Base-by-base conservation (phyloP, 371 early-diverging fungal genomes). In the Parasitella parasitica region DNA sequence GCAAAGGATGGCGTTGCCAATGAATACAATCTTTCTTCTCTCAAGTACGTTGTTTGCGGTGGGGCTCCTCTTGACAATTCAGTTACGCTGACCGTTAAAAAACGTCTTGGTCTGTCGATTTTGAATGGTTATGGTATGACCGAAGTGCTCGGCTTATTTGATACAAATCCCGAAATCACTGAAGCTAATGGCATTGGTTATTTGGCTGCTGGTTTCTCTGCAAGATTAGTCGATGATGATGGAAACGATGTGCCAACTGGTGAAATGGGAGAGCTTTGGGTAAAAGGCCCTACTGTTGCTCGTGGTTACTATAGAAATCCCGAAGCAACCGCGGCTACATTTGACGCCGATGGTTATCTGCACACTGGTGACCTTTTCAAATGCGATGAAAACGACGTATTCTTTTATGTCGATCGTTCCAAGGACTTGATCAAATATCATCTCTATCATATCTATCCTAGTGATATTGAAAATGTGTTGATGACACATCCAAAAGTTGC, bases 291-390 rank as follows among this genome's bases (percentile, higher is more conserved):
- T n/a, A 46, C 34, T 20, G 15, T 22, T 28, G 30, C 30, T 43
- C 9, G 41, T 24, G 91, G 89, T 0, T 90, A 91, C 56, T 71
- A 82, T 32, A 83, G 84, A 46, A 82, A 85, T 49, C 55, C 60
- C 12, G 74, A 85, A 57, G 90, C 87, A 0, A 93, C 92, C 0
- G 71, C 66, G 26, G 68, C 63, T 11, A 72, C 84, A 0, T 82
- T 93, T 57, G 87, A 84, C 58, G 36, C 41, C 0, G 77, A 82
- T n/a, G 92, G 91, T 1, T 94, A 83, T 75, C 70, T 92, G 52
- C 89, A 85, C 59, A 92, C 91, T 0, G 94, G 94, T 12, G 96
- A 96, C 63, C 70, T 95, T 37, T 90, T 59, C 26, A 67, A 76
- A 15, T 72, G 81, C 2, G 82, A 86, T 57, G 68, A 72, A 24